A percentile compares a stretch with the other conserved stretches of the same genome.
Conservation (phyloP, 2,329 filamentous ascomycete genomes). For the Monosporascus ibericus region DNA sequence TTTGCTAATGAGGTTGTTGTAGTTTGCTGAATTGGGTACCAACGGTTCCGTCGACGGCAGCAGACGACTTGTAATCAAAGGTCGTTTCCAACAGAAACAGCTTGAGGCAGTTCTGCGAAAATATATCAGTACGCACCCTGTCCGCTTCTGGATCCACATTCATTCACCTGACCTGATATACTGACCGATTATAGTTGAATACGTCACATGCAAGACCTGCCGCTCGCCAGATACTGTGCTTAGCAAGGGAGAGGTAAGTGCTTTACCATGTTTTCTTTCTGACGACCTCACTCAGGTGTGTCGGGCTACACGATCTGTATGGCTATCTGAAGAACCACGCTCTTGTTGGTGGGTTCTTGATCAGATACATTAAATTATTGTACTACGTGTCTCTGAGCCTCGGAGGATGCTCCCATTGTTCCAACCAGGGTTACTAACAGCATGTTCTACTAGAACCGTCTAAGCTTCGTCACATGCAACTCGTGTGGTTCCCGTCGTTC, state of each 20-base stretch:
- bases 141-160: neutral
- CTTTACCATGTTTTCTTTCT: neutral
- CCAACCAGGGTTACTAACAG: neutral
- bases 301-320: no score
- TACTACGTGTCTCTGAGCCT: no score
- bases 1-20: neutral
- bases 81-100: constrained; percentile 99
- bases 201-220: constrained; percentile 99
- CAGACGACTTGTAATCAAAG: constrained; percentile 94
- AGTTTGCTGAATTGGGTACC: constrained; percentile 93
- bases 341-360: no score
- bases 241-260: constrained; percentile 73
- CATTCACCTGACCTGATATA: constrained; percentile 14
- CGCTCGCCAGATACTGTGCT: constrained; percentile 90
- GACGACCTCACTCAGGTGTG: neutral
- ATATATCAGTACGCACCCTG: constrained; percentile 70
- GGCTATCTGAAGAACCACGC: no score
- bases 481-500: constrained; percentile 76
- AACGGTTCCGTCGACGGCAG: constrained; percentile 91
- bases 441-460: constrained; percentile 59
- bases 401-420: neutral
- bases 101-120: constrained; percentile 94
- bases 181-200: constrained; percentile 60
- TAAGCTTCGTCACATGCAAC: constrained; percentile 98
- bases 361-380: no score